Base-by-base conservation (phyloP, 352 stramenopile species). In the Aphanomyces euteiches region DNA sequence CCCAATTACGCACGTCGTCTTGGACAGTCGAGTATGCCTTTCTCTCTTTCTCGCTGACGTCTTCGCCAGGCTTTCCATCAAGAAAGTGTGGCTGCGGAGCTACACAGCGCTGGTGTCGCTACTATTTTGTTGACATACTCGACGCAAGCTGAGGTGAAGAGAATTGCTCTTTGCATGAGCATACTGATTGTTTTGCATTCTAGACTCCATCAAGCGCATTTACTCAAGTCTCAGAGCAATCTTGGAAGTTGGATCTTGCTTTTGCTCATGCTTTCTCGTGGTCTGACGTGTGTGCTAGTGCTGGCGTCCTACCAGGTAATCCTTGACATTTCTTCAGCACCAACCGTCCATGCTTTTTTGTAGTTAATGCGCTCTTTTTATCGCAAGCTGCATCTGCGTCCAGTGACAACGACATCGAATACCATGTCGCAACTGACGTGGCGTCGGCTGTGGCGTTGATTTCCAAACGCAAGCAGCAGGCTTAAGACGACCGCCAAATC, bases 1-100 rank as follows among this genome's bases (percentile, higher is more conserved):
- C 8, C 54, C 54, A 28, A 61, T 61, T 37, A 61, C 54, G 54
- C 54, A 61, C 21, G 54, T 61, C 19, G 15, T 61, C 19, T 37
- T 19, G 54, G 54, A 61, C 28, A 37, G 28, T 28, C 54, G 54
- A 37, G 28, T 38, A n/a, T 58, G 28, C n/a, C n/a, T 58, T 38
- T 19, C 8, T 38, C n/a, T 53, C 45, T 53, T 53, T n/a, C 13
- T 53, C 45, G 45, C n/a, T 53, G 45, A 28, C 28, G 2, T 28
- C 28, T 28, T 28, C 28, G 2, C 28, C 28, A 28, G 28, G 28
- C 28, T 28, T 28, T 28, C 28, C 28, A 28, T 28, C 28, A 28
- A 28, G 28, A 28, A 28, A 28, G 28, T 28, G 28, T 28, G 28
- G 28, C 28, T 28, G 28, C 28, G 28, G 28, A 28, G 28, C 28